Percentiles rank a stretch among this genome's conserved stretches.
Conservation (phyloP, 305 asterid species). For the Fraxinus platypoda region DNA sequence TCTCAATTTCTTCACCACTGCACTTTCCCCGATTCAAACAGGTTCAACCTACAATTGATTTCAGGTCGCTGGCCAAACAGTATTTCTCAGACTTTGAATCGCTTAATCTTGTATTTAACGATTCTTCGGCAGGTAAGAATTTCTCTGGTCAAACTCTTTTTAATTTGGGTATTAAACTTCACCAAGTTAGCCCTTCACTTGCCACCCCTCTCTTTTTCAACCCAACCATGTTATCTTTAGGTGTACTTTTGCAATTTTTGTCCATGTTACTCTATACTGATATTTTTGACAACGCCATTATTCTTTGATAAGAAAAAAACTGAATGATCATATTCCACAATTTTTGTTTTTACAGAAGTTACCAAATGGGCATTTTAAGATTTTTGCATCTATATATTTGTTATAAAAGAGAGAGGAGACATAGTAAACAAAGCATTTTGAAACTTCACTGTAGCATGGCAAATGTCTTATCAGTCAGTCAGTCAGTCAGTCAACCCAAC, state of each 20-base stretch:
- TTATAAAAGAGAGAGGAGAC: neutral
- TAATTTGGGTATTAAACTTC: slow-evolving; percentile 14
- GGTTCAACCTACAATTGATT: slow-evolving; percentile 69
- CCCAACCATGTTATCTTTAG: neutral
- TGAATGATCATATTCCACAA: neutral
- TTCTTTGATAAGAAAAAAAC: neutral
- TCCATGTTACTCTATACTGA: neutral
- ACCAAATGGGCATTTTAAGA: neutral
- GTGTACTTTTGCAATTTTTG: neutral
- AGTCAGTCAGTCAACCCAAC: neutral
- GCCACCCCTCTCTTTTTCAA: neutral
- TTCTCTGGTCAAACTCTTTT: neutral
- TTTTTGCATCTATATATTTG: neutral
- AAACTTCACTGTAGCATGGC: neutral
- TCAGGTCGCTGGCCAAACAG: slow-evolving; percentile 84
- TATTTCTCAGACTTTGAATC: slow-evolving; percentile 78
- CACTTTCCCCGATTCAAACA: slow-evolving; percentile 81
- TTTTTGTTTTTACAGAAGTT: neutral
- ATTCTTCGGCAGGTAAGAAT: slow-evolving; percentile 63
- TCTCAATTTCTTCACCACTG: slow-evolving; percentile 92
- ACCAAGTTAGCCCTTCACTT: slow-evolving; percentile 11
- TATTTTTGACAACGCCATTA: neutral
- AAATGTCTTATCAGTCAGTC: neutral
- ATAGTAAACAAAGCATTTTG: neutral
- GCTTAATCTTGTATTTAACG: slow-evolving; percentile 74